Percentiles rank a stretch among this genome's conserved stretches.
Conservation (phyloP, 2,329 filamentous ascomycete genomes). For the Scortechinia acanthostroma region DNA sequence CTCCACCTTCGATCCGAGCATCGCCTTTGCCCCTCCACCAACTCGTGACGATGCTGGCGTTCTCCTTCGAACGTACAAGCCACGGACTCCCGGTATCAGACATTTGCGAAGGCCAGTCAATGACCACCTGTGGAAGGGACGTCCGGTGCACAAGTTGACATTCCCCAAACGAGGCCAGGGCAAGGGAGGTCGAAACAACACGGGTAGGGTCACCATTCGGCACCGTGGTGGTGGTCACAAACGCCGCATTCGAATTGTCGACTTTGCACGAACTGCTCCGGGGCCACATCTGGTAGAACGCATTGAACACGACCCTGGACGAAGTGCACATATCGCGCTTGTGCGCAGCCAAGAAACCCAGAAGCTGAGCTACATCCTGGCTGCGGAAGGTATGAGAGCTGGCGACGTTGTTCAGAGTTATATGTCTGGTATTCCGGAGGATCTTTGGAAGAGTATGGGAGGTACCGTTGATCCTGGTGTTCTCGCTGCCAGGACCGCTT, state of each 20-base stretch:
- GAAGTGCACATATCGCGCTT: slow-evolving; percentile 87
- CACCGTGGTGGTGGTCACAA: slow-evolving; percentile 90
- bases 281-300: slow-evolving; percentile 85
- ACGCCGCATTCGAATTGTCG: slow-evolving; percentile 82
- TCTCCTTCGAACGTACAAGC: slow-evolving; percentile 78
- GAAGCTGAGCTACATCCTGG: slow-evolving; percentile 82
- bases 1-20: slow-evolving; percentile 8
- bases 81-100: slow-evolving; percentile 82
- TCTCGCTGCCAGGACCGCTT: slow-evolving; percentile 85
- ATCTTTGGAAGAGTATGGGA: slow-evolving; percentile 85
- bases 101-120: slow-evolving; percentile 90
- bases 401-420: slow-evolving; percentile 92
- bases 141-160: slow-evolving; percentile 75
- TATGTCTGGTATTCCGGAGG: slow-evolving; percentile 77
- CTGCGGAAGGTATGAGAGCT: slow-evolving; percentile 86
- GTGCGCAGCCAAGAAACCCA: slow-evolving; percentile 69
- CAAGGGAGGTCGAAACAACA: slow-evolving; percentile 87
- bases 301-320: slow-evolving; percentile 91
- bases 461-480: slow-evolving; percentile 91
- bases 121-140: slow-evolving; percentile 92
- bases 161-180: slow-evolving; percentile 86
- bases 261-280: slow-evolving; percentile 73
- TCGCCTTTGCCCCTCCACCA: slow-evolving; percentile 7
- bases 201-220: slow-evolving; percentile 77
- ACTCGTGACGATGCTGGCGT: slow-evolving; percentile 14